Percentiles rank a stretch among this genome's conserved stretches.
Conservation (phyloP, 495 filamentous ascomycete genomes). For the Chaetomium cochliodes region DNA sequence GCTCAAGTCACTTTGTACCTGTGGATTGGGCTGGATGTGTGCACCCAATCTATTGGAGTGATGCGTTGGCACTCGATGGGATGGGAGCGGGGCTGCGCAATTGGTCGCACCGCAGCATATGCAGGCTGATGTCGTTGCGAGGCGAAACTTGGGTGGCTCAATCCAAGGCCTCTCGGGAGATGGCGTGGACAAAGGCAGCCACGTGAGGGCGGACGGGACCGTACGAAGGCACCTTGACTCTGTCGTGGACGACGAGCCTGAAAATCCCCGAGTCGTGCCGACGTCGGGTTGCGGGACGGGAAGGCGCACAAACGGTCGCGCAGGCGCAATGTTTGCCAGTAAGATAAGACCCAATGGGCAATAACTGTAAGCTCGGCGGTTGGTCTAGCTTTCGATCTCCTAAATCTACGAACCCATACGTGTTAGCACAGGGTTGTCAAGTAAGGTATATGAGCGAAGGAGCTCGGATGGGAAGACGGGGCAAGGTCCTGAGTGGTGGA, state of each 20-base stretch:
- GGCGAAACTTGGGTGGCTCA: slow-evolving; percentile 49
- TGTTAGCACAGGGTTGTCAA: slow-evolving; percentile 41
- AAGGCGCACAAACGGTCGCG: slow-evolving; percentile 13
- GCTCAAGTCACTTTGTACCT: slow-evolving; percentile 48
- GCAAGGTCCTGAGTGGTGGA: slow-evolving; percentile 38
- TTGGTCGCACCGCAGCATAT: slow-evolving; percentile 57
- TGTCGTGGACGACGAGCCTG: slow-evolving; percentile 25
- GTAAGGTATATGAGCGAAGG: slow-evolving; percentile 39
- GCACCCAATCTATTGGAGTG: slow-evolving; percentile 57
- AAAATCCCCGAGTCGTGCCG: slow-evolving; percentile 23
- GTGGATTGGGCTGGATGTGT: slow-evolving; percentile 54
- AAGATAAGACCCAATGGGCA: slow-evolving; percentile 7
- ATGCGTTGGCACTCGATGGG: slow-evolving; percentile 58
- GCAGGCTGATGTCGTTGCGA: slow-evolving; percentile 58
- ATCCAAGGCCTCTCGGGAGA: slow-evolving; percentile 35
- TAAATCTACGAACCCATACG: slow-evolving; percentile 29
- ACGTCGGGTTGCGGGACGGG: slow-evolving; percentile 19
- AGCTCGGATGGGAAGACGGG: slow-evolving; percentile 42
- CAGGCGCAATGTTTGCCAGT: slow-evolving; percentile 21
- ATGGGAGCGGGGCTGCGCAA: slow-evolving; percentile 49
- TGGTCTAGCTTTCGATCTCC: not conserved
- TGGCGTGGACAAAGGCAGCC: slow-evolving; percentile 39
- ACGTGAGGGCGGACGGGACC: slow-evolving; percentile 41
- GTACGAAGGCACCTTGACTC: slow-evolving; percentile 9
- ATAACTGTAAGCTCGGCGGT: slow-evolving; percentile 8